Evolutionary conservation across 1,284 basidiomycete species (phyloP).

Genomic region (Pseudozyma sp.): DNA sequence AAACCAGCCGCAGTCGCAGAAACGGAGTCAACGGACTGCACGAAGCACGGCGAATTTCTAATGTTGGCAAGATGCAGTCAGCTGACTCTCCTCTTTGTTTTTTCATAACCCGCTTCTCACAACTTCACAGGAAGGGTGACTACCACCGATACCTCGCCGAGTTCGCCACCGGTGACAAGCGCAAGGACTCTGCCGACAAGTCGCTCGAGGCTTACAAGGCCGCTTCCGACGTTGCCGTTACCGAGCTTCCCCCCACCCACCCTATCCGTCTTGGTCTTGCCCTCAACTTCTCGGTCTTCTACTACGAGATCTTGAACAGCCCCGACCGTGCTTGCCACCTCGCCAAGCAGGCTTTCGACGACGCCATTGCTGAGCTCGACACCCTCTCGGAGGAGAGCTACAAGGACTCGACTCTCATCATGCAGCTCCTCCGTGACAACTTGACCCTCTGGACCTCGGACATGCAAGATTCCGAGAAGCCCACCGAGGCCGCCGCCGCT

Average conservation of each 20-base stretch:
- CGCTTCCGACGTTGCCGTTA: conserved; percentile 96
- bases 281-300: conserved; percentile 99
- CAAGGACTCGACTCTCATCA: conserved; percentile 92
- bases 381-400: conserved; percentile 99
- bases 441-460: conserved; percentile 95
- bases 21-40: background rate
- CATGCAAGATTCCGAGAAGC: conserved; percentile 75
- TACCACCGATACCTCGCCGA: conserved; percentile 99
- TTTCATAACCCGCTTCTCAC: background rate
- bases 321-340: conserved; percentile 99
- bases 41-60: background rate
- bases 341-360: conserved; percentile 99
- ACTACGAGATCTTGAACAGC: conserved; percentile 99
- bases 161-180: conserved; percentile 98
- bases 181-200: conserved; percentile 98
- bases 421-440: conserved; percentile 99
- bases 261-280: conserved; percentile 99
- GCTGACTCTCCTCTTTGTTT: background rate
- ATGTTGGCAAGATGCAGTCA: background rate
- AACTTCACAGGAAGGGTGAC: conserved; percentile 90
- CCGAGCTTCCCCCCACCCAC: conserved; percentile 97
- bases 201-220: conserved; percentile 99
- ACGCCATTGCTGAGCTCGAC: conserved; percentile 99
- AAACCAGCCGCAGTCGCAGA: no score
- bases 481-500: conserved; percentile 63